These are phyloP conservation scores for Talaromyces sp. DNA, from an alignment of 2,329 filamentous ascomycete species.

Conservation along the genomic window DNA sequence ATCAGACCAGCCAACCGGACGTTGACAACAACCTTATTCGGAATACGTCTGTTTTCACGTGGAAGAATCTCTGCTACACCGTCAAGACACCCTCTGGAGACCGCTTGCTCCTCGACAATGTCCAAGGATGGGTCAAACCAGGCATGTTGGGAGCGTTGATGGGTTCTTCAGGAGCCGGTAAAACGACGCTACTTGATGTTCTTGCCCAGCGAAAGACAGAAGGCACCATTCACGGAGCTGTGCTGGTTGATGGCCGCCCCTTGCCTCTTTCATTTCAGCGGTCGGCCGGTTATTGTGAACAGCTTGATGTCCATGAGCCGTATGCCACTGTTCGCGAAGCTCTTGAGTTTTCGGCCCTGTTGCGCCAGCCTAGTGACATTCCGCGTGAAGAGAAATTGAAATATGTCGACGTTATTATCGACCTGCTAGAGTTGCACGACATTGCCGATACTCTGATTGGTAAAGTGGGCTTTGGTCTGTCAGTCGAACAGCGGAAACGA, in stretches of 20 bases:
- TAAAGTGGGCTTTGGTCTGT: constrained; percentile 42
- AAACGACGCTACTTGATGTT: constrained; percentile 69
- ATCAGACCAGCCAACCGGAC: constrained; percentile 18
- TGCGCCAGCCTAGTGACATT: constrained; percentile 52
- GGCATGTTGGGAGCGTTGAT: constrained; percentile 72
- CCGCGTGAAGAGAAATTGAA: constrained; percentile 56
- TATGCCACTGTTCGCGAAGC: constrained; percentile 62
- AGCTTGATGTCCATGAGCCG: constrained; percentile 63
- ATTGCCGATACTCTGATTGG: constrained; percentile 60
- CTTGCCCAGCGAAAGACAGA: constrained; percentile 64
- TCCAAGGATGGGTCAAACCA: constrained; percentile 72
- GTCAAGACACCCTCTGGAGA: constrained; percentile 56
- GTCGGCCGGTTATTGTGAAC: constrained; percentile 63
- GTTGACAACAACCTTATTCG: constrained; percentile 48
- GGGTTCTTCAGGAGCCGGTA: constrained; percentile 73
- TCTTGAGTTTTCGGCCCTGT: constrained; percentile 60
- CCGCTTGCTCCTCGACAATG: constrained; percentile 57
- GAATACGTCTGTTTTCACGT: constrained; percentile 67
- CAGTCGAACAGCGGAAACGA: constrained; percentile 62
- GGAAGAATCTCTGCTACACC: constrained; percentile 66
- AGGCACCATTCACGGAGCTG: constrained; percentile 58
- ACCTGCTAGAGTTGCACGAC: constrained; percentile 58
- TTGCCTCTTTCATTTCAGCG: constrained; percentile 60
- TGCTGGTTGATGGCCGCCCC: constrained; percentile 60
- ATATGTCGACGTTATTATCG: constrained; percentile 61